These are phyloP conservation scores for Spergularia bocconei DNA, from an alignment of 148 eudicot genomes.

Conservation along the genomic window DNA sequence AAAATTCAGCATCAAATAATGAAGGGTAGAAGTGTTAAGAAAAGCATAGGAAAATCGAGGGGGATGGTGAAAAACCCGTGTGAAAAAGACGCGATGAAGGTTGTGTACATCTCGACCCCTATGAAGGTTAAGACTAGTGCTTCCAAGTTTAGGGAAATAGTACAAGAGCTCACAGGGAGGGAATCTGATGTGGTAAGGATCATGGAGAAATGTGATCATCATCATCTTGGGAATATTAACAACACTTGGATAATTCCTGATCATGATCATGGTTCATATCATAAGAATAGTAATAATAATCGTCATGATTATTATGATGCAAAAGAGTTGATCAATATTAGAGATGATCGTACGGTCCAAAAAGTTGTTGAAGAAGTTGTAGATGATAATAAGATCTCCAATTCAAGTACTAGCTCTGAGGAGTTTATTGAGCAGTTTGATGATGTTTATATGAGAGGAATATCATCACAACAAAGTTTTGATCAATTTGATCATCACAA, in stretches of 20 bases:
- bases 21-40: background rate
- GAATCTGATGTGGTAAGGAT: constrained; percentile 45
- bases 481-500: constrained; percentile 20
- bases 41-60: background rate
- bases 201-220: constrained; percentile 29
- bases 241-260: constrained; percentile 11
- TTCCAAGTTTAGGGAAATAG: constrained; percentile 38
- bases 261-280: background rate
- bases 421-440: constrained; percentile 27
- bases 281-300: background rate
- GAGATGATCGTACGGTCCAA: constrained; percentile 6
- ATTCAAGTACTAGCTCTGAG: constrained; percentile 25
- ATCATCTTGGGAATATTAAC: background rate
- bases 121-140: constrained; percentile 52
- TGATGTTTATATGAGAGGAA: constrained; percentile 7
- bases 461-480: constrained; percentile 19
- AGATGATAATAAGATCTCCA: constrained; percentile 22
- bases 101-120: constrained; percentile 59
- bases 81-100: constrained; percentile 27
- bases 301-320: background rate
- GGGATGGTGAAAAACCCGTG: background rate
- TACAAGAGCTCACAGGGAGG: constrained; percentile 55
- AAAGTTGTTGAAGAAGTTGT: background rate
- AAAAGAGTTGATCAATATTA: background rate
- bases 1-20: background rate